Evolutionary conservation across 2,329 filamentous ascomycete genomes (phyloP).

Genomic region (Remersonia thermophila): DNA sequence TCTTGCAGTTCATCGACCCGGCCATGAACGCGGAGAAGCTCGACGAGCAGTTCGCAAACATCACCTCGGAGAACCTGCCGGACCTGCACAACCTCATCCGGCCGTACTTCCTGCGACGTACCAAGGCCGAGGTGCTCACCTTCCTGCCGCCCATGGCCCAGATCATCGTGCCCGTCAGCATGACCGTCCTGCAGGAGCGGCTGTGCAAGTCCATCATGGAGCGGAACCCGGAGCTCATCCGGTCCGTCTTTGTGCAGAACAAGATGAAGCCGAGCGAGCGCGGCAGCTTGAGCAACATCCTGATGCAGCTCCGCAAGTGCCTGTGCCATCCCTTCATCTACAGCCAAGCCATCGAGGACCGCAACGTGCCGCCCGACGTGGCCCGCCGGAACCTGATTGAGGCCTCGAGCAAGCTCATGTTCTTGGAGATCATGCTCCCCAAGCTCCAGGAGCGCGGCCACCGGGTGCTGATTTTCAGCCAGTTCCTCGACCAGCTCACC

Average conservation of each 20-base stretch:
- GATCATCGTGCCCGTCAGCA: constrained; percentile 90
- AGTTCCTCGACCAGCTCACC: constrained; percentile 80
- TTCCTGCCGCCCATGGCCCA: constrained; percentile 90
- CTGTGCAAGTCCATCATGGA: constrained; percentile 87
- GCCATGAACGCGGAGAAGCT: constrained; percentile 55
- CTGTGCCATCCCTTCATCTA: constrained; percentile 96
- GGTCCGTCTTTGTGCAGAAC: constrained; percentile 64
- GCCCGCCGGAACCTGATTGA: constrained; percentile 76
- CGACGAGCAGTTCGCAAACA: constrained; percentile 62
- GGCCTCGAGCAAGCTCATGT: constrained; percentile 76
- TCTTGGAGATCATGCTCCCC: constrained; percentile 75
- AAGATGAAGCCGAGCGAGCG: constrained; percentile 59
- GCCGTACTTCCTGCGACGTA: constrained; percentile 58
- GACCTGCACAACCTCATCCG: constrained; percentile 75
- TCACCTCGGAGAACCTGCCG: constrained; percentile 71
- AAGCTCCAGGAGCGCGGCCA: constrained; percentile 78
- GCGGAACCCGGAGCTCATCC: constrained; percentile 81
- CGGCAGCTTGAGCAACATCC: constrained; percentile 78
- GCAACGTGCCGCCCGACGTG: constrained; percentile 44
- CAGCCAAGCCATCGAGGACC: constrained; percentile 80
- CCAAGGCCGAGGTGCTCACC: constrained; percentile 80
- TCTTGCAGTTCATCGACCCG: constrained; percentile 86
- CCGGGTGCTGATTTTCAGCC: constrained; percentile 87
- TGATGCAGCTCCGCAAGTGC: constrained; percentile 90
- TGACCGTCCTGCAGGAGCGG: constrained; percentile 87